A percentile compares a stretch with the other conserved stretches of the same genome.
Evolutionary conservation across 192 early-diverging fungal genomes (phyloP).

Genomic region (Diversispora eburnea): DNA sequence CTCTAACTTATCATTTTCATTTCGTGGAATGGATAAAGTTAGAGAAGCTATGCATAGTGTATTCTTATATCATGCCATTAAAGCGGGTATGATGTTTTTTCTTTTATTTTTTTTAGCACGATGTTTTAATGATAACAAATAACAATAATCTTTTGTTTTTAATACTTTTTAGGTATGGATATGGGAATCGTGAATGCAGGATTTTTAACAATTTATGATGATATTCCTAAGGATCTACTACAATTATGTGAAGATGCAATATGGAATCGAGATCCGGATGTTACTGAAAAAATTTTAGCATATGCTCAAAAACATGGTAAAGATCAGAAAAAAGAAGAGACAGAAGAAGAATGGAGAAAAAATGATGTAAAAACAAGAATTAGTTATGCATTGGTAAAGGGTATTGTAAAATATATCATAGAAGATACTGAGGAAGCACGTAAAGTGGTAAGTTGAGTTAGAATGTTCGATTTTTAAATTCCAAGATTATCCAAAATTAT

Average conservation of each 20-base stretch:
- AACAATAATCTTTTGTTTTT: neutral
- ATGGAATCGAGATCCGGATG: constrained; percentile 87
- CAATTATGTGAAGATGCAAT: constrained; percentile 90
- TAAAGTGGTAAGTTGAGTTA: constrained; percentile 30
- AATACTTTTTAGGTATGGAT: constrained; percentile 82
- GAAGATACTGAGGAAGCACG: constrained; percentile 94
- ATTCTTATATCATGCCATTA: constrained; percentile 63
- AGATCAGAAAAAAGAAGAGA: constrained; percentile 62
- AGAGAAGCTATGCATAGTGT: constrained; percentile 97
- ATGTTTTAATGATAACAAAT: neutral
- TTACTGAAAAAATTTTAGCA: constrained; percentile 89
- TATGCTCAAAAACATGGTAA: constrained; percentile 84
- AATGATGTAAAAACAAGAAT: constrained; percentile 72
- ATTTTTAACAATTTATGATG: constrained; percentile 93
- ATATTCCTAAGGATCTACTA: constrained; percentile 91
- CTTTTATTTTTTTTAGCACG: neutral
- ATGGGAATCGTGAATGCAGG: constrained; percentile 99
- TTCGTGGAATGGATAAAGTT: constrained; percentile 89
- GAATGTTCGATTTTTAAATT: too few relatives aligned
- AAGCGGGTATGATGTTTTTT: constrained; percentile 14
- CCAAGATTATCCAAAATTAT: neutral
- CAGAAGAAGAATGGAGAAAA: constrained; percentile 85
- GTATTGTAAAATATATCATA: constrained; percentile 89
- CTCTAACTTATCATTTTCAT: constrained; percentile 96
- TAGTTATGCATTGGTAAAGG: constrained; percentile 85